Percentiles rank a stretch among this genome's conserved stretches.
Conservation (phyloP, 768 basidiomycete genomes). For the Termitomyces sp. region DNA sequence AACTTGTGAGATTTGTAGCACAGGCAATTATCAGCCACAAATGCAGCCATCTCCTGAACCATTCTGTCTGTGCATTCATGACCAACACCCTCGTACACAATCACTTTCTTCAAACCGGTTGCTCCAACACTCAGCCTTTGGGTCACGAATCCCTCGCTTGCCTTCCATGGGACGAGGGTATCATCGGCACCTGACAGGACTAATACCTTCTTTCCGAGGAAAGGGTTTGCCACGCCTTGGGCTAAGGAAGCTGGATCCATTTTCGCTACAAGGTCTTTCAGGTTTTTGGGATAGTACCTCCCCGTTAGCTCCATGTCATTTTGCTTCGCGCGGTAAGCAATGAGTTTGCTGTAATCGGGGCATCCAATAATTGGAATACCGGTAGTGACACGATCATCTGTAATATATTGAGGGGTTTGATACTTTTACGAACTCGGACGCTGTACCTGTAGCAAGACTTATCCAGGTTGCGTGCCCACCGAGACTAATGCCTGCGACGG, state of each 20-base stretch:
- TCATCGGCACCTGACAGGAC: slow-evolving; percentile 67
- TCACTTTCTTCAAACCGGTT: slow-evolving; percentile 49
- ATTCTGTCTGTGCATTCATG: slow-evolving; percentile 62
- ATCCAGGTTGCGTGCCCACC: slow-evolving; percentile 87
- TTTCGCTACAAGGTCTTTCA: slow-evolving; percentile 41
- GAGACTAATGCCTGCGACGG: slow-evolving; percentile 70
- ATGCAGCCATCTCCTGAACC: slow-evolving; percentile 40
- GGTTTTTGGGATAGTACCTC: slow-evolving; percentile 53
- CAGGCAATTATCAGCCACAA: slow-evolving; percentile 22
- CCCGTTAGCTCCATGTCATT: slow-evolving; percentile 37
- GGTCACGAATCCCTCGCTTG: slow-evolving; percentile 49
- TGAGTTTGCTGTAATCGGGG: slow-evolving; percentile 59
- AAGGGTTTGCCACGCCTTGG: slow-evolving; percentile 43
- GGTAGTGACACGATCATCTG: slow-evolving; percentile 41
- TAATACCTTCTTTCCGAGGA: slow-evolving; percentile 67
- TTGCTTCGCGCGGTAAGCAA: slow-evolving; percentile 48
- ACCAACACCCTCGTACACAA: slow-evolving; percentile 50
- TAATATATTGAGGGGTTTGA: background rate
- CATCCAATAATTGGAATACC: slow-evolving; percentile 62
- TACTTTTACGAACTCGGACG: background rate
- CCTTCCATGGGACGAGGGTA: slow-evolving; percentile 60
- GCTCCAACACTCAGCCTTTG: slow-evolving; percentile 45
- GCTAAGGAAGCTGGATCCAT: slow-evolving; percentile 44
- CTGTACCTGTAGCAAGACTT: slow-evolving; percentile 42
- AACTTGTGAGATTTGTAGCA: background rate